These are phyloP conservation scores for Alternaria solani DNA, from an alignment of 2,329 filamentous ascomycete genomes.

Conservation along the genomic window DNA sequence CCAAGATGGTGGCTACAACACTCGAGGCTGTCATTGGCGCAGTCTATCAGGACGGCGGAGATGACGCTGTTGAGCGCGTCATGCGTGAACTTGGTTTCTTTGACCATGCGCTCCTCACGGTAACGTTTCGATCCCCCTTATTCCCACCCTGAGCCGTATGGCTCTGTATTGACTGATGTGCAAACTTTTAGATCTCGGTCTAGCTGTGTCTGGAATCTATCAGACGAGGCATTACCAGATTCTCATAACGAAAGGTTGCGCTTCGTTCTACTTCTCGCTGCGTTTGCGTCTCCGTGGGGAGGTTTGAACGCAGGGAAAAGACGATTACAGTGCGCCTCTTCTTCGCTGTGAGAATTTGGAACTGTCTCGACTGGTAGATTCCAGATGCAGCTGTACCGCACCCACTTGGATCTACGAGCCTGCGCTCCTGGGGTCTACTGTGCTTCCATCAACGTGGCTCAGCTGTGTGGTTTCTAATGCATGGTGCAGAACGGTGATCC, in stretches of 20 bases:
- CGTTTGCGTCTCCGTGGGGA: not conserved
- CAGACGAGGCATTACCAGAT: not conserved
- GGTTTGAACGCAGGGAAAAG: constrained; percentile 2
- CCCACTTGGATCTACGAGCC: not conserved
- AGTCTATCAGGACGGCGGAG: constrained; percentile 38
- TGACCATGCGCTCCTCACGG: constrained; percentile 13
- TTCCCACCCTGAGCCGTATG: not conserved
- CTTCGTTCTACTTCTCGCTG: not conserved
- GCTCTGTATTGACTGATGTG: constrained; percentile 4
- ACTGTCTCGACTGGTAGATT: not conserved
- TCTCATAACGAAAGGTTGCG: not conserved
- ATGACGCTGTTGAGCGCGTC: constrained; percentile 13
- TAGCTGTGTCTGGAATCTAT: not conserved
- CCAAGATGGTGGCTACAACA: constrained; percentile 36
- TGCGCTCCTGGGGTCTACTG: not conserved
- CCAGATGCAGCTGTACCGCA: not conserved
- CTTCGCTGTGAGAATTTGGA: not conserved
- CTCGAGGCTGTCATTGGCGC: constrained; percentile 50
- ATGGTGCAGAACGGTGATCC: not conserved
- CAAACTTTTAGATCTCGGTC: constrained; percentile 7
- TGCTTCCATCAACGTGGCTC: not conserved
- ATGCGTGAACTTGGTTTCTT: constrained; percentile 17
- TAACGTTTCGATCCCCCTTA: not conserved
- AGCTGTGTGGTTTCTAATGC: not conserved
- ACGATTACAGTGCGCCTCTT: not conserved